phyloP scores from a whole-genome alignment of 352 stramenopile genomes.

The Hyaloperonospora brassicae region DNA sequence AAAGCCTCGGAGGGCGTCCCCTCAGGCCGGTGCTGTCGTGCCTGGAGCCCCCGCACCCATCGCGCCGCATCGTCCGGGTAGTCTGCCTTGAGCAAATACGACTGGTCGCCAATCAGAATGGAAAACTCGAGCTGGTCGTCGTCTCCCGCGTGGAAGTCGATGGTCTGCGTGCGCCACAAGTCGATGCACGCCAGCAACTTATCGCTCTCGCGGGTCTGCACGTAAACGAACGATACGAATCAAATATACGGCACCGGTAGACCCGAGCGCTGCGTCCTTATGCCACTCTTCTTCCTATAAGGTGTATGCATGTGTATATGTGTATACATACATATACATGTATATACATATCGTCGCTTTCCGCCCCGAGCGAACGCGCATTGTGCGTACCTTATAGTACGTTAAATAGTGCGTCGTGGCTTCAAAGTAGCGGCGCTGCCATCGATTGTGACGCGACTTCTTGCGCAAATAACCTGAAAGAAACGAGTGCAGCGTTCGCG shows the following conservation, averaged over 20 bases:
- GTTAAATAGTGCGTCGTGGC: slow-evolving; percentile 96
- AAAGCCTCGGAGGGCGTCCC: slow-evolving; percentile 71
- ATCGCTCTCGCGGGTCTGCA: slow-evolving; percentile 80
- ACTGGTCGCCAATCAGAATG: slow-evolving; percentile 81
- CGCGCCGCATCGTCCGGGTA: slow-evolving; percentile 52
- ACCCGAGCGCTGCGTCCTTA: not conserved
- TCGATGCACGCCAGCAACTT: slow-evolving; percentile 86
- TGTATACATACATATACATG: too few species aligned
- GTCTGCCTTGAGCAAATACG: slow-evolving; percentile 77
- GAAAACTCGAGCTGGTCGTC: slow-evolving; percentile 65
- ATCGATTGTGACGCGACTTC: slow-evolving; percentile 87
- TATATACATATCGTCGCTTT: not conserved
- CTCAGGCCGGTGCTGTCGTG: slow-evolving; percentile 63
- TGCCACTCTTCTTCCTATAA: not conserved
- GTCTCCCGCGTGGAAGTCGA: slow-evolving; percentile 57
- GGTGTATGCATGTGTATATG: not conserved
- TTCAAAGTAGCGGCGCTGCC: slow-evolving; percentile 98
- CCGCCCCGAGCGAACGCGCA: not conserved
- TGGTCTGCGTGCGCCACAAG: slow-evolving; percentile 77
- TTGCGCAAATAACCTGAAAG: slow-evolving; percentile 86
- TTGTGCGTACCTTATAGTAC: slow-evolving; percentile 95
- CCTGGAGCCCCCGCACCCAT: slow-evolving; percentile 48
- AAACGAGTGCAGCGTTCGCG: slow-evolving; percentile 1
- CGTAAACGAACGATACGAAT: not conserved
- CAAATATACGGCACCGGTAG: not conserved